A percentile compares a stretch with the other conserved stretches of the same genome.
phyloP scores from a whole-genome alignment of 106 monocot genomes.

The Acorus calamus region DNA sequence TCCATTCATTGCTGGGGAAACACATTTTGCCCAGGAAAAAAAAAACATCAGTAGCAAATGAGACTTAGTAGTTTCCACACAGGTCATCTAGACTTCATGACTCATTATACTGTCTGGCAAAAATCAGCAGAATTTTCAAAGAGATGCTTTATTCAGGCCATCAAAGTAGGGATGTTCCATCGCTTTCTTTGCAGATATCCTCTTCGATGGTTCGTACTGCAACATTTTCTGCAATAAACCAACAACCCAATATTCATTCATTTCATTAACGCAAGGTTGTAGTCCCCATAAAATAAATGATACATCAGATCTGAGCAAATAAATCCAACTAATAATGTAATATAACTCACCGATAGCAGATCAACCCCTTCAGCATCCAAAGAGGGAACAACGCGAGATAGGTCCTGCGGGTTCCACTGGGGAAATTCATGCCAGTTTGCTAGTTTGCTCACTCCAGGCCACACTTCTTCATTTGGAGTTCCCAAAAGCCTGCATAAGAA shows the following conservation, averaged over 20 bases:
- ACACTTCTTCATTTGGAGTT: conserved; percentile 80
- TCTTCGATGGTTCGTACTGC: conserved; percentile 60
- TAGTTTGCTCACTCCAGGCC: conserved; percentile 85
- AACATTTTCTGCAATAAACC: conserved; percentile 66
- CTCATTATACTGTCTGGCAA: too few relatives aligned
- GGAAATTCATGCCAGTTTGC: conserved; percentile 93
- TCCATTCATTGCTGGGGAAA: too few relatives aligned
- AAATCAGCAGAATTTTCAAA: conserved; percentile 8
- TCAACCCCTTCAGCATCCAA: conserved; percentile 60
- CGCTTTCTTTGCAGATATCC: conserved; percentile 80
- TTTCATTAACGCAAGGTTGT: too few relatives aligned
- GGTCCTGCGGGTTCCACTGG: conserved; percentile 55
- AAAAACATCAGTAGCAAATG: too few relatives aligned
- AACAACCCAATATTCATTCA: too few relatives aligned
- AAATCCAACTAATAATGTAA: not conserved
- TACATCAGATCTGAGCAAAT: not conserved
- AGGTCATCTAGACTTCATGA: too few relatives aligned
- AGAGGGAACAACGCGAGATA: conserved; percentile 40
- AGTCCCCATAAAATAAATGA: too few relatives aligned
- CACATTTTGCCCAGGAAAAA: too few relatives aligned
- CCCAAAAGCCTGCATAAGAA: conserved; percentile 48
- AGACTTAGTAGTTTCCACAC: too few relatives aligned
- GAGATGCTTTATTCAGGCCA: conserved; percentile 43
- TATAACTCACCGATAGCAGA: conserved; percentile 56
- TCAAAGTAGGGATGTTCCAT: conserved; percentile 87